Evolutionary conservation across 1,139 yeast species (phyloP), one percentile per base, ranked within the genome.

Genomic region (Diutina rugosa): DNA sequence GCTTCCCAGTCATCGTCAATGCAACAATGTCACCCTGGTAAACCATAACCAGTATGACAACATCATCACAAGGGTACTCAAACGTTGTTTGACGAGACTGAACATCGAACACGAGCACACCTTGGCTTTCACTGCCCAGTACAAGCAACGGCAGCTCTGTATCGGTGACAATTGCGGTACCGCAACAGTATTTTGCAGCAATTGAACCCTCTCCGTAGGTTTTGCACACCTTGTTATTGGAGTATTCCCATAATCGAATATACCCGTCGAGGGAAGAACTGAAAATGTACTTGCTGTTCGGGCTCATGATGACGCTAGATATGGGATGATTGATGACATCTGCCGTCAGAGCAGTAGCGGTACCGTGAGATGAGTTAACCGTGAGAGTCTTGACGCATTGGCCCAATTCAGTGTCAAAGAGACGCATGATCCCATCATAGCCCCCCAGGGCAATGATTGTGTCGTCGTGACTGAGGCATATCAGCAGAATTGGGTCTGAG

Each of bases 361-460:
- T 76, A 6, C 80, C 80, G 57, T 73, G 76, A 58, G 85, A 78
- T 59, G 86, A 84, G 63, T 74, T 76, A 62, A 85, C 86, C 28
- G 93, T 90, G 61, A 93, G 71, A 0, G 99, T 93, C 65, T 90
- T 88, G 61, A 93, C 73, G 71, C 99, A 93, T 63, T 90, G 97
- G 2, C 97, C 97, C 0, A 95, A 79, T 56, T 82, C 85, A 46
- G 91, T 80, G 68, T 91, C 98, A 74, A 95, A 93, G 45, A 93
- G 71, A 57, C 99, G 75, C 80, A 89, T 84, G 60, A 87, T 74
- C 3, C 99, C 99, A 68, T 93, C 99, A 65, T 86, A 88, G 4
- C 96, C 87, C 0, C 95, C 95, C 61, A 96, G 87, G 4, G 85
- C 88, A 18, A 93, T 79, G 46, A 95, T 81, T 0, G 96, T 80